Evolutionary conservation across 495 filamentous ascomycete genomes (phyloP).

Genomic region (Mycothermus thermophilus): DNA sequence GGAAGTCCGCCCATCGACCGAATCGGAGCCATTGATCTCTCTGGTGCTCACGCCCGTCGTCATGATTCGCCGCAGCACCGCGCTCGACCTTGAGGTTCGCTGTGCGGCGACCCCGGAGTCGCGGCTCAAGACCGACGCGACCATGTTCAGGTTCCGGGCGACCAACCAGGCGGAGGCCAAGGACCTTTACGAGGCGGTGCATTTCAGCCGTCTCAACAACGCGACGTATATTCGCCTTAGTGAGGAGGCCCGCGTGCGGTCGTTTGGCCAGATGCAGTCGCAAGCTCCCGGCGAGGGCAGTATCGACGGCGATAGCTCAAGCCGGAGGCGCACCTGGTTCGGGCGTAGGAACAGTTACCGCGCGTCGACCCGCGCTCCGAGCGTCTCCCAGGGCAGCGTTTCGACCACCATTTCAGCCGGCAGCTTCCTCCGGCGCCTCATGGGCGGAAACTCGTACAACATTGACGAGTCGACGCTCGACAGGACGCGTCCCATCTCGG

Average conservation of each 20-base stretch:
- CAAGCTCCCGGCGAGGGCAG: slow-evolving; percentile 17
- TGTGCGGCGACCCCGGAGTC: slow-evolving; percentile 65
- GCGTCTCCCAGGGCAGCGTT: slow-evolving; percentile 27
- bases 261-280: slow-evolving; percentile 31
- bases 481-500: slow-evolving; percentile 24
- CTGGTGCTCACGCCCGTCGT: slow-evolving; percentile 81
- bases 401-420: slow-evolving; percentile 55
- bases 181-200: slow-evolving; percentile 66
- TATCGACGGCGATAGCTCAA: slow-evolving; percentile 24
- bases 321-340: slow-evolving; percentile 37
- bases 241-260: slow-evolving; percentile 36
- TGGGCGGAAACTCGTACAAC: slow-evolving; percentile 54
- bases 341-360: slow-evolving; percentile 47
- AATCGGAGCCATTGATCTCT: slow-evolving; percentile 49
- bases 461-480: slow-evolving; percentile 47
- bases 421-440: slow-evolving; percentile 51
- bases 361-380: slow-evolving; percentile 38
- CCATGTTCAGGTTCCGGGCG: slow-evolving; percentile 58
- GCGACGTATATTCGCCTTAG: slow-evolving; percentile 77
- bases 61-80: slow-evolving; percentile 73
- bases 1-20: slow-evolving; percentile 54
- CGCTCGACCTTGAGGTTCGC: slow-evolving; percentile 83
- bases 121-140: slow-evolving; percentile 57
- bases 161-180: slow-evolving; percentile 63
- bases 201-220: slow-evolving; percentile 72